Evolutionary conservation across 2,329 filamentous ascomycete genomes (phyloP), one percentile per base, ranked within the genome.

Genomic region (Aotearoamyces nothofagi): DNA sequence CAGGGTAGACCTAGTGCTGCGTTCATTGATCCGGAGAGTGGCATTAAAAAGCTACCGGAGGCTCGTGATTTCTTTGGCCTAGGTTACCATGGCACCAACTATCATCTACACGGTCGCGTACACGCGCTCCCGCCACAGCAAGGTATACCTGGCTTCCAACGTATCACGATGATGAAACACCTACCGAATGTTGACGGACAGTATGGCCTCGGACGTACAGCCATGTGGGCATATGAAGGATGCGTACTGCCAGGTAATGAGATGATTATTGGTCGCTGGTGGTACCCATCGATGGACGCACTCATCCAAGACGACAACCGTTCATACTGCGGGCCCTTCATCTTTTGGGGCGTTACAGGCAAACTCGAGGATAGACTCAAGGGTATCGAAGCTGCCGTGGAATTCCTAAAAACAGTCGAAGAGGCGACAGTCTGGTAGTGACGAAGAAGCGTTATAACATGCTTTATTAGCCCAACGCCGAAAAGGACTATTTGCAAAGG

Each of bases 151-250:
- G 66, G 66, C 12, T 70, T 60, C 52, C 60, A 66, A 46, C 55
- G 63, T 17, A 49, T 69, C 31, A 61, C 56, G 1, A 60, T 69
- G 49, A 61, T 69, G 54, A 66, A 64, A 42, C 61, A 63, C 29
- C 43, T 41, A 22, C 34, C 38, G 3, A 23, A 35, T 9, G 24
- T 32, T 6, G 27, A 42, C 15, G 43, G 38, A 5, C 10, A 30
- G 11, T 20, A 41, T 13, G 17, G 31, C 7, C 38, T 35, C 20
- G 38, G 44, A 22, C 24, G 14, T 9, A 32, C 41, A 11, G 53
- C 51, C 36, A 44, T 54, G 2, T 58, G 55, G 43, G 55, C 47
- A 4, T 66, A 63, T 32, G 60, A 66, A 40, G 61, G 56, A 0
- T 44, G 56, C 13, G 45, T 66, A 9, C 34, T 62, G 4, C 61